Evolutionary conservation across 768 basidiomycete species (phyloP).

Genomic region (Lactarius sp.): DNA sequence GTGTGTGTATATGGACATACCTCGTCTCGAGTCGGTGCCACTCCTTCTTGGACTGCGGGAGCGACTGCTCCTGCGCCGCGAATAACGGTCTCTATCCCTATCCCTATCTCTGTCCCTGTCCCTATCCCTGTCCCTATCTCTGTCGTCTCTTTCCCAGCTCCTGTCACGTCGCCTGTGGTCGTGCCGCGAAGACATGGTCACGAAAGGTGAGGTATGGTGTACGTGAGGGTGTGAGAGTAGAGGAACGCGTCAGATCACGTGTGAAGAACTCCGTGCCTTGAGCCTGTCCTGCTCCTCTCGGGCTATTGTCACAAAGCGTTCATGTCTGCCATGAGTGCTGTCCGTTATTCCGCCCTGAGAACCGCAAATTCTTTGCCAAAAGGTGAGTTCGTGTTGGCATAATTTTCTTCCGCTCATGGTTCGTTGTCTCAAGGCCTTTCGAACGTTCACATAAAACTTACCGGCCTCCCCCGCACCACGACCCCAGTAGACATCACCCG

Average conservation of each 20-base stretch:
- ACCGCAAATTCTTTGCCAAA: background rate
- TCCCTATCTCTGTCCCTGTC: slow-evolving; percentile 23
- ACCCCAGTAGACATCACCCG: slow-evolving; percentile 23
- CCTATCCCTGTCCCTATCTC: slow-evolving; percentile 25
- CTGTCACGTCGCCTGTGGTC: slow-evolving; percentile 32
- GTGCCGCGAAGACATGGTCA: slow-evolving; percentile 33
- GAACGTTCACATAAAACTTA: slow-evolving; percentile 14
- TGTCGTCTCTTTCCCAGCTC: slow-evolving; percentile 30
- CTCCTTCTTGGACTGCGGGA: slow-evolving; percentile 27
- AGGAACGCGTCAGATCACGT: slow-evolving; percentile 16
- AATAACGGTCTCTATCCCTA: slow-evolving; percentile 21
- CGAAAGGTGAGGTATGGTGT: background rate
- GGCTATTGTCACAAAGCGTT: background rate
- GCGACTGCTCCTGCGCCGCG: slow-evolving; percentile 26
- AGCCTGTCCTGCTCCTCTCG: background rate
- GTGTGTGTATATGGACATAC: slow-evolving; percentile 4
- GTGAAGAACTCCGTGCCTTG: background rate
- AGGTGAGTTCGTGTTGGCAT: background rate
- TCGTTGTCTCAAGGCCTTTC: slow-evolving; percentile 11
- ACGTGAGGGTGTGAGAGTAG: background rate
- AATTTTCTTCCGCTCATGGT: background rate
- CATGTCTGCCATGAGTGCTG: slow-evolving; percentile 12
- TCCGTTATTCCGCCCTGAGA: background rate
- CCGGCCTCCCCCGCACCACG: slow-evolving; percentile 20
- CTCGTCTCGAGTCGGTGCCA: slow-evolving; percentile 23